Base-by-base conservation (phyloP, 495 filamentous ascomycete genomes). In the Schizothecium vesticola region DNA sequence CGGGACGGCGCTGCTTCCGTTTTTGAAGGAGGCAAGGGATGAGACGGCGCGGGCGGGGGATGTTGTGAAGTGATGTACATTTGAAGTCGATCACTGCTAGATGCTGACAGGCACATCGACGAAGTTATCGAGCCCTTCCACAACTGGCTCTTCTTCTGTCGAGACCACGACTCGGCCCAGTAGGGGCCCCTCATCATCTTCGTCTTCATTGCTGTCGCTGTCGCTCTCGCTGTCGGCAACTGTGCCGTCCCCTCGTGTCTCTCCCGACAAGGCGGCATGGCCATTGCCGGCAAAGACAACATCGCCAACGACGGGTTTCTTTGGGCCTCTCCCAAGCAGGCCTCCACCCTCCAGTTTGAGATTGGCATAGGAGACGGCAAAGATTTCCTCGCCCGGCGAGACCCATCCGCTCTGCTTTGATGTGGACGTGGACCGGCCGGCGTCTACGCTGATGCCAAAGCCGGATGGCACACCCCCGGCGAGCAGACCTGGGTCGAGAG, bases 1-100 rank as follows among this genome's bases (percentile, higher is more conserved):
- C 33, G 94, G 94, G 1, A 97, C 94, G 0, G 90, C 92, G 6
- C 78, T 99, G 57, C 93, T 97, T 61, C 91, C 94, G 0, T 99
- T 99, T 75, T 75, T 99, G 64, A 97, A 95, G 76, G 94, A 97
- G 78, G 91, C 94, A 3, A 83, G 94, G n/a, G 93, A 97, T 76
- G 94, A 97, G 80, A 97, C 93, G 31, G 24, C 31, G 3, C 22
- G 31, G 36, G 72, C 72, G 13, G 72, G 72, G 1, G 36, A 64
- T 22, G 26, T 70, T 64, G 43, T n/a, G 19, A 23, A 19, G 60
- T 36, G 16, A 61, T 61, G n/a, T n/a, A 61, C 22, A 61, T 9
- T 13, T 11, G 60, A 28, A 22, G 4, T 36, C 5, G 7, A n/a
- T n/a, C 6, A n/a, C 19, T 1, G 1, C 43, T 51, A 51, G 43